These are phyloP conservation scores for Aschersonia sp. DNA, from an alignment of 2,329 filamentous ascomycete species.

Conservation along the genomic window DNA sequence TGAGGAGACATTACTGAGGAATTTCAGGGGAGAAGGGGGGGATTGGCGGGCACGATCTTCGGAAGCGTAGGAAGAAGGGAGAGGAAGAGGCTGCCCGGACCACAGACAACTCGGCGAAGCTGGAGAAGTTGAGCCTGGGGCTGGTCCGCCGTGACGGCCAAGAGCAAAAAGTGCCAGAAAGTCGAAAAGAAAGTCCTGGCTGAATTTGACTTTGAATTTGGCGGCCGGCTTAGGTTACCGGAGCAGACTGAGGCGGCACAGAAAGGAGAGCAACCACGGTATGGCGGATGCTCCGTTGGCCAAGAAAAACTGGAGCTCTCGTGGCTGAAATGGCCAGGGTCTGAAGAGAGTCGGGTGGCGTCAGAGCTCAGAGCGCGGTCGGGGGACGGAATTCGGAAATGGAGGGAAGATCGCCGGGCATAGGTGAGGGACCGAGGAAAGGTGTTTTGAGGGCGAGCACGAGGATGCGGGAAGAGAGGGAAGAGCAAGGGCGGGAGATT, in stretches of 20 bases:
- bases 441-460: background rate
- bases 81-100: no score
- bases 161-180: background rate
- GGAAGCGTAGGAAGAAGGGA: no score
- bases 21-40: background rate
- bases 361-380: background rate
- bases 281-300: background rate
- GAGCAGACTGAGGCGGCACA: background rate
- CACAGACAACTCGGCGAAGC: background rate
- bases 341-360: constrained; percentile 1
- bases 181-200: background rate
- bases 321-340: constrained; percentile 3
- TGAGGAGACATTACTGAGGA: constrained; percentile 16
- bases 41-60: no score
- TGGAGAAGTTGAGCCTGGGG: background rate
- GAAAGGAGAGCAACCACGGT: constrained; percentile 4
- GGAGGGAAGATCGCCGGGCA: background rate
- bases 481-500: background rate
- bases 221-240: background rate
- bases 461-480: background rate
- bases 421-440: no score
- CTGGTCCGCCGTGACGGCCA: background rate
- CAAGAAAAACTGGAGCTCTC: constrained; percentile 7
- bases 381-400: background rate
- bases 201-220: background rate